A percentile compares a stretch with the other conserved stretches of the same genome.
Evolutionary conservation across 371 early-diverging fungal species (phyloP).

Genomic region (Circinella umbellata): DNA sequence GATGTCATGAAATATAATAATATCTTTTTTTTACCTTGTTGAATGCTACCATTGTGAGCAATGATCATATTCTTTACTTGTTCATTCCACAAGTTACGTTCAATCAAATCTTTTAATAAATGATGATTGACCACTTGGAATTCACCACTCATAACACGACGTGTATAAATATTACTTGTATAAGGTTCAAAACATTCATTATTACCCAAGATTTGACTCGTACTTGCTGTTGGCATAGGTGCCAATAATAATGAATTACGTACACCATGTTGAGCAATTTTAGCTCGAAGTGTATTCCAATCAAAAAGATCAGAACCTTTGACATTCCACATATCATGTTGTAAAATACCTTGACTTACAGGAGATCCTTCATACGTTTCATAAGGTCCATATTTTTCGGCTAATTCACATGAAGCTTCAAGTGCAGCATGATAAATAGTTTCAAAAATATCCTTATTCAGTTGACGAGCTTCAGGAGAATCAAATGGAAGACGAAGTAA

Average conservation of each 20-base stretch:
- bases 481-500: constrained; percentile 96
- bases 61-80: constrained; percentile 96
- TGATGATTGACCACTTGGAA: constrained; percentile 99
- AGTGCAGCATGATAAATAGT: constrained; percentile 98
- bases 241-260: constrained; percentile 96
- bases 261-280: constrained; percentile 87
- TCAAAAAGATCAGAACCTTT: constrained; percentile 83
- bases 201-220: constrained; percentile 97
- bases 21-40: constrained; percentile 37
- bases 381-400: constrained; percentile 84
- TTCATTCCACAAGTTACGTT: constrained; percentile 93
- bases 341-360: constrained; percentile 90
- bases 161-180: constrained; percentile 95
- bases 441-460: constrained; percentile 96
- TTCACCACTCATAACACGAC: constrained; percentile 98
- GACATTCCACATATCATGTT: constrained; percentile 95
- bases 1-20: too few relatives aligned
- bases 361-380: constrained; percentile 92
- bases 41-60: constrained; percentile 93
- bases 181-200: constrained; percentile 99
- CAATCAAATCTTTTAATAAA: constrained; percentile 93
- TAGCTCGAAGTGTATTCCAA: constrained; percentile 86
- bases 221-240: constrained; percentile 99
- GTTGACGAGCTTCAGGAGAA: constrained; percentile 78
- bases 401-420: constrained; percentile 93